A percentile compares a stretch with the other conserved stretches of the same genome.
These are phyloP conservation scores for Elongisporangium anandrum DNA, from an alignment of 352 stramenopile genomes.

Conservation along the genomic window DNA sequence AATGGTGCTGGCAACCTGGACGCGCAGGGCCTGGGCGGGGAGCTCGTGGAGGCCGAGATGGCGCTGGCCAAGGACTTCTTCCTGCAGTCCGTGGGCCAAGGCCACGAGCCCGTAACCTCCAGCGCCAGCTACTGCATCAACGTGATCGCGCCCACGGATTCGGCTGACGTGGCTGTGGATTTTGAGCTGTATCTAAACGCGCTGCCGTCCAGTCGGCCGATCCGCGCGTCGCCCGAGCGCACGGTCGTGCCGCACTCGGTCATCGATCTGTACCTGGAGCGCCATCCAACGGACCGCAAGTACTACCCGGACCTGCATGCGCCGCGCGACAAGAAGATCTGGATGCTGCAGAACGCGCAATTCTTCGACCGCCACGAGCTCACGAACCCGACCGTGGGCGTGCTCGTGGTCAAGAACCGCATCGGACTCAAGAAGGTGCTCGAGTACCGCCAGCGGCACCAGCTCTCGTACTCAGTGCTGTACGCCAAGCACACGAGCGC, in stretches of 20 bases:
- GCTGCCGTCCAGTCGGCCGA: constrained; percentile 56
- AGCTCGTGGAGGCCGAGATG: constrained; percentile 17
- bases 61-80: constrained; percentile 55
- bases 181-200: constrained; percentile 72
- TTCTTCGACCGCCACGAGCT: constrained; percentile 83
- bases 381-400: constrained; percentile 54
- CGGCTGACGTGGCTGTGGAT: constrained; percentile 52
- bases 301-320: constrained; percentile 58
- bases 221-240: constrained; percentile 35
- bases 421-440: constrained; percentile 79
- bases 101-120: constrained; percentile 59
- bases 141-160: constrained; percentile 56
- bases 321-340: constrained; percentile 68
- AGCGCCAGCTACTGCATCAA: constrained; percentile 75
- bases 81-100: constrained; percentile 65
- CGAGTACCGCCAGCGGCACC: constrained; percentile 71
- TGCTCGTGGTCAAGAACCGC: constrained; percentile 84
- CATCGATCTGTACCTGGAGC: constrained; percentile 76
- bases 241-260: constrained; percentile 62
- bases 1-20: not conserved
- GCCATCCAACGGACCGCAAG: constrained; percentile 66
- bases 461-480: constrained; percentile 72
- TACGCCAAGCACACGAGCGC: constrained; percentile 83
- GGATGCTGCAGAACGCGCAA: constrained; percentile 85
- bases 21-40: constrained; percentile 2